Conservation (phyloP, 768 basidiomycete genomes). For the Mycena venus region DNA sequence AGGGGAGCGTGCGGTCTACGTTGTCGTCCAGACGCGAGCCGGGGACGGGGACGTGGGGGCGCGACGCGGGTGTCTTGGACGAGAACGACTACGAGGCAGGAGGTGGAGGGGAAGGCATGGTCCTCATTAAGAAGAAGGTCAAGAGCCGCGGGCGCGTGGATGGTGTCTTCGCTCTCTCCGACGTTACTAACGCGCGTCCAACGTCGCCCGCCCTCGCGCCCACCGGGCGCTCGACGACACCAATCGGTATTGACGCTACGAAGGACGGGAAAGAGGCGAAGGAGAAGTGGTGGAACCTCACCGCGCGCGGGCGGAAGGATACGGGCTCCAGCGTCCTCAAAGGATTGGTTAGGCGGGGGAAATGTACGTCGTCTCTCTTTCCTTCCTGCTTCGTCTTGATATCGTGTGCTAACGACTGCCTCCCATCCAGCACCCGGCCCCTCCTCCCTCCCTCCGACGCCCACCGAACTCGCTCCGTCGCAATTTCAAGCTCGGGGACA, state of each 20-base stretch:
- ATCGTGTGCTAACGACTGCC: not conserved
- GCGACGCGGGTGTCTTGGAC: too few relatives aligned
- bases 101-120: constrained; percentile 31
- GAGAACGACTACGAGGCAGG: constrained; percentile 55
- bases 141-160: constrained; percentile 57
- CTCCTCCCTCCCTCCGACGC: constrained; percentile 9
- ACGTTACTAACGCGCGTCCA: constrained; percentile 73
- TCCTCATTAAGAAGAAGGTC: constrained; percentile 67
- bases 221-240: constrained; percentile 12
- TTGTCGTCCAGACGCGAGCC: not conserved
- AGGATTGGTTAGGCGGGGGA: constrained; percentile 53
- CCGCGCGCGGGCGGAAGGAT: constrained; percentile 80
- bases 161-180: constrained; percentile 56
- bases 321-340: constrained; percentile 66
- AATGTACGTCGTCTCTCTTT: constrained; percentile 52
- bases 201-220: too few relatives aligned
- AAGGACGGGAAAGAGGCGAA: constrained; percentile 54
- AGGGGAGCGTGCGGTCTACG: constrained; percentile 62
- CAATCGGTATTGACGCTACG: constrained; percentile 40
- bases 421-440: constrained; percentile 19
- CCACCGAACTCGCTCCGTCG: not conserved
- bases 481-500: not conserved
- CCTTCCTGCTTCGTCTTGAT: not conserved
- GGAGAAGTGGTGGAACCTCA: constrained; percentile 88
- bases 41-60: constrained; percentile 62